These are phyloP conservation scores for Phytomonas francai DNA, from an alignment of 208 protist species.

Conservation along the genomic window DNA sequence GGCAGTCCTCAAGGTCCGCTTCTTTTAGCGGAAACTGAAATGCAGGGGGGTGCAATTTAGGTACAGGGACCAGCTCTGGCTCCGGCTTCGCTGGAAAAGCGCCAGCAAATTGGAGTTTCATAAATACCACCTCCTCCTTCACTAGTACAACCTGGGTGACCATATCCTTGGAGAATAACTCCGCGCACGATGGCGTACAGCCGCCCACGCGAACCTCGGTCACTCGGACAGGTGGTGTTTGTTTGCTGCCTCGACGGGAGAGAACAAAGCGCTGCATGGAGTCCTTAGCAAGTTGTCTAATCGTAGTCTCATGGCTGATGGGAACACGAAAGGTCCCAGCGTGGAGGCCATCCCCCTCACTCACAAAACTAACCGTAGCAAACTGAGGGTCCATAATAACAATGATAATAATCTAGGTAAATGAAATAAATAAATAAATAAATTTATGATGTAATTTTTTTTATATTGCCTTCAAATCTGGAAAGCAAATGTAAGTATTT, in stretches of 20 bases:
- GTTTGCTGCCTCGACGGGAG: conserved; percentile 20
- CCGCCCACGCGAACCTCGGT: conserved; percentile 68
- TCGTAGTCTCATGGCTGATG: conserved; percentile 50
- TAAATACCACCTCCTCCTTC: conserved; percentile 65
- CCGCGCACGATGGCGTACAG: conserved; percentile 25
- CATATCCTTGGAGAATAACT: conserved; percentile 72
- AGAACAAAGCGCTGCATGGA: conserved; percentile 68
- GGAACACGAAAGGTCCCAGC: conserved; percentile 66
- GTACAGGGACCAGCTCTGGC: background rate
- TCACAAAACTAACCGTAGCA: conserved; percentile 65
- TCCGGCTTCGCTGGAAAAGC: background rate
- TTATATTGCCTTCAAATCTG: background rate
- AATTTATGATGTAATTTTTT: background rate
- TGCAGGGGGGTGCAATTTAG: background rate
- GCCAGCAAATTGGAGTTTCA: conserved; percentile 25
- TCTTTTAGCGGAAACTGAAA: background rate
- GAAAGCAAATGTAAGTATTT: background rate
- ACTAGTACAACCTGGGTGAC: conserved; percentile 56
- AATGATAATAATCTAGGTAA: conserved; percentile 3
- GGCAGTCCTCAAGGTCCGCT: background rate
- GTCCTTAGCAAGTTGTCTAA: conserved; percentile 74
- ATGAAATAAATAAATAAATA: background rate
- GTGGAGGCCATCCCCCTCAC: conserved; percentile 19
- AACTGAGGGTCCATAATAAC: conserved; percentile 40
- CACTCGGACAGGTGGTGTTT: conserved; percentile 30